phyloP scores from a whole-genome alignment of 1,139 yeast species.

The Yamadazyma dendronema region DNA sequence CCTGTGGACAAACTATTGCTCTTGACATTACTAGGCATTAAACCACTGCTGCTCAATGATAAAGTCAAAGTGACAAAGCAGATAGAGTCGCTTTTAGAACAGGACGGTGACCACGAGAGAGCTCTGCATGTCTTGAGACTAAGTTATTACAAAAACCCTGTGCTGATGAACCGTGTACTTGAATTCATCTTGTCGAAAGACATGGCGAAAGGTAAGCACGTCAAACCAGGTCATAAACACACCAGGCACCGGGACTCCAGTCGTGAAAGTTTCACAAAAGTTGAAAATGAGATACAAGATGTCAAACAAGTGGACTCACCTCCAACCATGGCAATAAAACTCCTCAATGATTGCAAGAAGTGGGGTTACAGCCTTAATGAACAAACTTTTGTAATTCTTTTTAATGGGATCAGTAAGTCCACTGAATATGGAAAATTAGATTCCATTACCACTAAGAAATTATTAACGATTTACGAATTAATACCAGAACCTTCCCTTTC shows the following conservation, averaged over 20 bases:
- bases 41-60: conserved; percentile 54
- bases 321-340: conserved; percentile 36
- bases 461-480: conserved; percentile 24
- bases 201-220: no score
- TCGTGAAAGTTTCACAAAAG: no score
- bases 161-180: conserved; percentile 60
- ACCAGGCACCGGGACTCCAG: no score
- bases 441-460: conserved; percentile 20
- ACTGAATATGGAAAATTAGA: conserved; percentile 35
- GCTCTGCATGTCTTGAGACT: conserved; percentile 54
- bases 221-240: no score
- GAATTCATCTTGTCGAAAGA: conserved; percentile 39
- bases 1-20: conserved; percentile 43
- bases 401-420: conserved; percentile 53
- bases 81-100: conserved; percentile 46
- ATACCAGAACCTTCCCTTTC: conserved; percentile 17
- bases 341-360: conserved; percentile 55
- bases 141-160: conserved; percentile 45
- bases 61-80: conserved; percentile 54
- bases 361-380: conserved; percentile 57
- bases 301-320: conserved; percentile 19
- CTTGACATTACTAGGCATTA: conserved; percentile 55
- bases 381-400: conserved; percentile 54
- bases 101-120: conserved; percentile 45
- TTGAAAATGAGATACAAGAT: conserved; percentile 18